Percentiles rank a stretch among this genome's conserved stretches.
These are phyloP conservation scores for Schizothecium vesticola DNA, from an alignment of 495 filamentous ascomycete species.

Conservation along the genomic window DNA sequence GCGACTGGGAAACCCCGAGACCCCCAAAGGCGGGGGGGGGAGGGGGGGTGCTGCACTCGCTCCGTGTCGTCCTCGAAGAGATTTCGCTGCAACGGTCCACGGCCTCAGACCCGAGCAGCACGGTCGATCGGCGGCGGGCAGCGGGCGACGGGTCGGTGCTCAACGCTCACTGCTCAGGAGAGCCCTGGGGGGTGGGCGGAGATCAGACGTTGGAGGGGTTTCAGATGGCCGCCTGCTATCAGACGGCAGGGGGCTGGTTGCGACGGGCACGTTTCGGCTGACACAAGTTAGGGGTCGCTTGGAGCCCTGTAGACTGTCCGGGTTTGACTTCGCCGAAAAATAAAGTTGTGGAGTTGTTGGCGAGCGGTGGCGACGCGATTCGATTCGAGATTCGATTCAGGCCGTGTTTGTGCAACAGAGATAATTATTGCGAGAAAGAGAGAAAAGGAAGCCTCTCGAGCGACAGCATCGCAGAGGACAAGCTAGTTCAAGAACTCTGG, in stretches of 20 bases:
- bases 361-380: neutral
- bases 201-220: constrained; percentile 35
- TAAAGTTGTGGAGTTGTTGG: neutral
- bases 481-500: neutral
- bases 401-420: neutral
- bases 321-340: neutral
- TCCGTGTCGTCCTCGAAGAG: neutral
- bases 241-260: constrained; percentile 19
- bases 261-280: neutral
- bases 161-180: neutral
- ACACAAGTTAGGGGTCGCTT: neutral
- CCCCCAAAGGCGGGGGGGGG: neutral
- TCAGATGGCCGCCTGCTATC: constrained; percentile 31
- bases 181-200: constrained; percentile 10
- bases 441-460: too few species aligned
- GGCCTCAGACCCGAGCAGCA: neutral
- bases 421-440: neutral
- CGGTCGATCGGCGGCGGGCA: neutral
- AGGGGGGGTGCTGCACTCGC: neutral
- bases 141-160: neutral
- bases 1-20: neutral
- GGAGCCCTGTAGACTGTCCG: neutral
- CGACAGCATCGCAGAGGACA: neutral
- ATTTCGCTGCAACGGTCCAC: constrained; percentile 5
- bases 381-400: neutral